Conservation (phyloP, 2,329 filamentous ascomycete genomes). For the Xylaria sp. region DNA sequence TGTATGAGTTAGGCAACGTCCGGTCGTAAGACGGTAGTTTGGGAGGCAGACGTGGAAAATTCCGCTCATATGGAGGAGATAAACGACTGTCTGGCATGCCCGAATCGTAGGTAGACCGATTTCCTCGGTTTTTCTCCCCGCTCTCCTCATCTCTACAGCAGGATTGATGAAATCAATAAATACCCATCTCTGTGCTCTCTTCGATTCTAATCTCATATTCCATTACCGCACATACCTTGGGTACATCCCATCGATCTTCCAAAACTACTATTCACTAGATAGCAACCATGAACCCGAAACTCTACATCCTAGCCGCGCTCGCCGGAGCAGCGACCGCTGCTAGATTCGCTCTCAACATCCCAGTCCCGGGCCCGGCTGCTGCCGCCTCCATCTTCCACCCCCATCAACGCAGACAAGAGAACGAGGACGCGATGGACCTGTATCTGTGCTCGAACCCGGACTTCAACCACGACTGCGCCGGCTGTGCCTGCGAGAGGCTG, state of each 20-base stretch:
- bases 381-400: constrained; percentile 7
- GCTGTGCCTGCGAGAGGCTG: constrained; percentile 42
- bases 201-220: not conserved
- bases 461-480: constrained; percentile 42
- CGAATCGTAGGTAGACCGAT: not conserved
- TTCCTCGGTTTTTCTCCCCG: not conserved
- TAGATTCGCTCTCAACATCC: not conserved
- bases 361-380: not conserved
- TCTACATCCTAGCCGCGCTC: constrained; percentile 20
- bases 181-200: not conserved
- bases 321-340: constrained; percentile 9
- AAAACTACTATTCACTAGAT: no score
- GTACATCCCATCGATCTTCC: not conserved
- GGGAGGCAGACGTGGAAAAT: not conserved
- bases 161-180: not conserved
- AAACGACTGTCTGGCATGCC: not conserved
- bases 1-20: constrained; percentile 19
- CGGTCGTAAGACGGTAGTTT: constrained; percentile 3
- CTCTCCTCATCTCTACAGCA: not conserved
- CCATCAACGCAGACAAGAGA: constrained; percentile 34
- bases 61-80: not conserved
- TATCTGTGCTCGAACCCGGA: constrained; percentile 46
- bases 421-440: constrained; percentile 39
- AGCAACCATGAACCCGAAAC: constrained; percentile 32
- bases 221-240: not conserved